Evolutionary conservation across 140 eudicot species (phyloP).

Genomic region (Stevia rebaudiana): DNA sequence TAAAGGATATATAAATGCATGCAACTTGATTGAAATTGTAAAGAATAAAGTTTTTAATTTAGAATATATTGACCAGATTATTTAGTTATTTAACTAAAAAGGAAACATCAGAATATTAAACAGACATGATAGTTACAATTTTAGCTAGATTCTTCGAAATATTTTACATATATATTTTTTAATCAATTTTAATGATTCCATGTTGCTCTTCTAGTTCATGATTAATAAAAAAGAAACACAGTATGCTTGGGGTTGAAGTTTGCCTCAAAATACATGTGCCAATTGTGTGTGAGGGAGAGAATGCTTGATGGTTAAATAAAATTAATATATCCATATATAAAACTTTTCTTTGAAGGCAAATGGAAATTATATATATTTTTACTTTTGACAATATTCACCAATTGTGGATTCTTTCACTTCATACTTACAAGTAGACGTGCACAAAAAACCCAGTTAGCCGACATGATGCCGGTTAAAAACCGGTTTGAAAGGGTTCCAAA

Average conservation of each 20-base stretch:
- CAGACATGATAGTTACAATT: background rate
- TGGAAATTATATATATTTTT: constrained; percentile 15
- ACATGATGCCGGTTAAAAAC: too few relatives aligned
- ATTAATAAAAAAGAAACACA: constrained; percentile 10
- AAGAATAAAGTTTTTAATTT: background rate
- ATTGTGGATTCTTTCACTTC: constrained; percentile 2
- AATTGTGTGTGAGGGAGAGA: constrained; percentile 12
- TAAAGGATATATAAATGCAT: background rate
- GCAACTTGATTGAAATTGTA: background rate
- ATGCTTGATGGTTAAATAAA: constrained; percentile 20
- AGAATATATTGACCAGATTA: too few relatives aligned
- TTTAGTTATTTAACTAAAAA: too few relatives aligned
- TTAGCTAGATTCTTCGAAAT: background rate
- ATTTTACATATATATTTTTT: background rate
- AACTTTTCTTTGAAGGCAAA: constrained; percentile 38
- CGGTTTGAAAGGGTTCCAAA: too few relatives aligned
- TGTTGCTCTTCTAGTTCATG: background rate
- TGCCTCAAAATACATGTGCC: constrained; percentile 13
- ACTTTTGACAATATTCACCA: background rate
- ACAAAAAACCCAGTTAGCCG: background rate
- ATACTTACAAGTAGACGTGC: constrained; percentile 17
- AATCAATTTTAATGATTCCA: constrained; percentile 4
- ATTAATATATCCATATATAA: constrained; percentile 15
- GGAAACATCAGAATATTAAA: background rate
- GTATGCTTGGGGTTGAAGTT: constrained; percentile 34